A percentile compares a stretch with the other conserved stretches of the same genome.
phyloP scores from a whole-genome alignment of 495 filamentous ascomycete genomes.

The Hypoxylon fragiforme region DNA sequence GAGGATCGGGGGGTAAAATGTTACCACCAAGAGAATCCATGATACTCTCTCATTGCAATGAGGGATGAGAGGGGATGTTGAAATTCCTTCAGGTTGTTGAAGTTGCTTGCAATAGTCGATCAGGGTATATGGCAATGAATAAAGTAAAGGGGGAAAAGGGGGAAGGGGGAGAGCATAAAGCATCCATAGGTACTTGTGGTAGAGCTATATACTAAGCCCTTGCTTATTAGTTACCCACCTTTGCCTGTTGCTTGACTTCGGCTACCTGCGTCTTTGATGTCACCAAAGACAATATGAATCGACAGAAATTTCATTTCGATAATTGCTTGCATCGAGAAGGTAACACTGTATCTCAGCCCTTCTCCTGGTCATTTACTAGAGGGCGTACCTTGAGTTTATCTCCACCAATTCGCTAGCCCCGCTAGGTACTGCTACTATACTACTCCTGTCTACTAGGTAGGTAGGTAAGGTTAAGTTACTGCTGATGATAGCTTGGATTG shows the following conservation, averaged over 20 bases:
- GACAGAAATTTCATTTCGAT: not conserved
- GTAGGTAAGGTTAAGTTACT: slow-evolving; percentile 7
- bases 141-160: slow-evolving; percentile 2
- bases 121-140: slow-evolving; percentile 13
- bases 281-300: too few relatives aligned
- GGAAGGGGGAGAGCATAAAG: not conserved
- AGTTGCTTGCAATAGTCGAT: slow-evolving; percentile 13
- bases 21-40: slow-evolving; percentile 66
- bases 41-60: slow-evolving; percentile 60
- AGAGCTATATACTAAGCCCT: too few relatives aligned
- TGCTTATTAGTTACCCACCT: slow-evolving; percentile 3
- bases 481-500: not conserved
- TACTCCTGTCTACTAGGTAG: too few relatives aligned
- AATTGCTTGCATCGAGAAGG: slow-evolving; percentile 14
- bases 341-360: slow-evolving; percentile 8
- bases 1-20: slow-evolving; percentile 50
- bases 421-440: too few relatives aligned
- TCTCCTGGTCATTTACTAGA: slow-evolving; percentile 12
- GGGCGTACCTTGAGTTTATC: slow-evolving; percentile 22
- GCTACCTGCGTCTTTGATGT: too few relatives aligned
- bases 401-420: slow-evolving; percentile 14
- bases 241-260: slow-evolving; percentile 9
- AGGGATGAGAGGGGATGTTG: slow-evolving; percentile 30
- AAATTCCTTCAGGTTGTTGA: slow-evolving; percentile 26
- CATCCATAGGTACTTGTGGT: not conserved